Base-by-base conservation (phyloP, 2,329 filamentous ascomycete genomes). In the Nemania sp. region DNA sequence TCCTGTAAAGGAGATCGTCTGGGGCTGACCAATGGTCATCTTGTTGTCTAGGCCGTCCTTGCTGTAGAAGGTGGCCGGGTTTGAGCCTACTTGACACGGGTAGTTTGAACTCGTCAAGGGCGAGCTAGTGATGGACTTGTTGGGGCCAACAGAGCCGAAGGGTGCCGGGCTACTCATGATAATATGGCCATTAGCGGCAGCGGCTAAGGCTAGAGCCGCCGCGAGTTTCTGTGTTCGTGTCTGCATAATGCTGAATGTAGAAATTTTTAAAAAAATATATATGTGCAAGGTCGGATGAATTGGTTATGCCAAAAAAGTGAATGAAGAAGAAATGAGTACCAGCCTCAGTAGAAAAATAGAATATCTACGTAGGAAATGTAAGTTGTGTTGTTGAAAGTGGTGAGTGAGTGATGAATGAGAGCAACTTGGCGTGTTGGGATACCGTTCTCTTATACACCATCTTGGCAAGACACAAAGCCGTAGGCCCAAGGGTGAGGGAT, bases 161-260 rank as follows among this genome's bases (percentile, higher is more conserved):
- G 91, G 90, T 7, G 38, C 38, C 38, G 38, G 38, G 38, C 38
- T 81, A 26, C 75, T 78, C 82, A 93, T 87, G 66, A 84, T 83
- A 83, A 93, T 88, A 77, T 94, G 92, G n/a, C 87, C 89, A 29
- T 85, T 81, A 66, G 80, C 83, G 58, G 82, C 73, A 52, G 84
- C 77, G 63, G 82, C 79, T 63, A 89, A 74, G 71, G 87, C 81
- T 67, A 86, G 79, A 69, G 83, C 79, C 60, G 82, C 74, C 55
- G 80, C 73, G 47, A 77, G 69, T 49, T 76, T 76, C 74, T 73
- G 43, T 8, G 53, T 57, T 45, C 64, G 72, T 15, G 67, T 79
- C 75, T 81, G 82, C 79, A 84, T 82, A 74, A 80, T 86, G 74
- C 15, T 10, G 49, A 38, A 20, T 52, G 38, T 22, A n/a, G 27